Conservation (phyloP, 2,329 filamentous ascomycete genomes). For the Phaeoacremonium minimum region DNA sequence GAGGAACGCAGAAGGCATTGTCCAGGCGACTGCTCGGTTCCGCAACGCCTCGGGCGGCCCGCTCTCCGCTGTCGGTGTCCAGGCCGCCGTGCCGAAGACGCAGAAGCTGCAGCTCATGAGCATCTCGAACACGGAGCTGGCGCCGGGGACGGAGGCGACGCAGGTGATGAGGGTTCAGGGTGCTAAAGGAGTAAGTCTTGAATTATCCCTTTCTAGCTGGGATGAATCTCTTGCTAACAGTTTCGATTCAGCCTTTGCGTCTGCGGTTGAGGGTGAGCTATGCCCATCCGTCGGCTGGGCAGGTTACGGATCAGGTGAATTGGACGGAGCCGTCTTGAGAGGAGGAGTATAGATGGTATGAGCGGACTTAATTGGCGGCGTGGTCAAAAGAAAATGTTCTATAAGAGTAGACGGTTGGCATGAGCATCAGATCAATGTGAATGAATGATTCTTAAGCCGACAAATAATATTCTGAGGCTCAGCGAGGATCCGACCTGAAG, state of each 20-base stretch:
- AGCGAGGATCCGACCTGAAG: too few relatives aligned
- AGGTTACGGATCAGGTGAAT: conserved; percentile 88
- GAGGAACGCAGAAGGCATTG: conserved; percentile 70
- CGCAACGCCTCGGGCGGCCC: conserved; percentile 64
- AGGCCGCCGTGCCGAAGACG: conserved; percentile 93
- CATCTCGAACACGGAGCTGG: conserved; percentile 77
- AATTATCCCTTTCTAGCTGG: not conserved
- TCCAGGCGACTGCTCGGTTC: conserved; percentile 83
- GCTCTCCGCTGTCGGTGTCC: conserved; percentile 74
- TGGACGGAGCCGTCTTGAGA: conserved; percentile 74
- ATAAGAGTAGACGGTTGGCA: too few relatives aligned
- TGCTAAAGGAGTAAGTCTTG: conserved; percentile 79
- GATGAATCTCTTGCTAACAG: conserved; percentile 1
- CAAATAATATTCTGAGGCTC: too few relatives aligned
- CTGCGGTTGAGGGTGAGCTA: conserved; percentile 84
- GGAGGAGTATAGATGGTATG: not conserved
- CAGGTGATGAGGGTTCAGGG: conserved; percentile 87
- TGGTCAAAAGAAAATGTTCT: too few relatives aligned
- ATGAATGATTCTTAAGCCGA: too few relatives aligned
- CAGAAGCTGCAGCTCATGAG: conserved; percentile 86
- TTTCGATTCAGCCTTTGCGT: conserved; percentile 62
- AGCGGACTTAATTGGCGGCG: too few relatives aligned
- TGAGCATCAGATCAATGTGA: too few relatives aligned
- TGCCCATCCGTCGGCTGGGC: conserved; percentile 62
- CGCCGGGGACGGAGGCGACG: conserved; percentile 74